Percentiles rank a stretch among this genome's conserved stretches.
phyloP scores from a whole-genome alignment of 148 eudicot species.

The Chenopodium album region DNA sequence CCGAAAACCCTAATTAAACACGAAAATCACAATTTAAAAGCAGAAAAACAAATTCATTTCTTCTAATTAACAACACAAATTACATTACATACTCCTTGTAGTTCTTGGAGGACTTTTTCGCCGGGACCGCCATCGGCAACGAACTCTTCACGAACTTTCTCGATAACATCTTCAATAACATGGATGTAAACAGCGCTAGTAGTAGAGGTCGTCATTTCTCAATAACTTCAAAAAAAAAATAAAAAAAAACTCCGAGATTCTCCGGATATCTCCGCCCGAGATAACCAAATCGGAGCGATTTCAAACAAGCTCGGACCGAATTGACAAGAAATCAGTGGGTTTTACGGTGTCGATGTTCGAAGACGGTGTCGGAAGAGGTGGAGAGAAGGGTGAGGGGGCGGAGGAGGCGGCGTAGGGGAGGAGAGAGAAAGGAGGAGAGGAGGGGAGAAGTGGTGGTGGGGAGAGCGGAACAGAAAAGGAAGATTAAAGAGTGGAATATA shows the following conservation, averaged over 20 bases:
- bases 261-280: background rate
- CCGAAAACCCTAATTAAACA: conserved; percentile 30
- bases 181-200: conserved; percentile 79
- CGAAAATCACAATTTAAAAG: background rate
- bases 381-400: background rate
- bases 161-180: conserved; percentile 87
- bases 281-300: background rate
- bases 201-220: conserved; percentile 52
- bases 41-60: background rate
- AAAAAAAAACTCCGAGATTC: conserved; percentile 10
- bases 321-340: background rate
- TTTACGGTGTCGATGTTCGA: background rate
- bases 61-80: conserved; percentile 10
- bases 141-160: conserved; percentile 89
- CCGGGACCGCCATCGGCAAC: conserved; percentile 70
- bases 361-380: too few relatives aligned
- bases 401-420: background rate
- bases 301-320: background rate
- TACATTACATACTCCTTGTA: conserved; percentile 59
- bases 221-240: background rate
- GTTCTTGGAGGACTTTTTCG: conserved; percentile 62
- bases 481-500: conserved; percentile 67
- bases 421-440: conserved; percentile 19
- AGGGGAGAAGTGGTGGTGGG: background rate
- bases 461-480: conserved; percentile 26